These are phyloP conservation scores for Musa balbisiana DNA, from an alignment of 202 grass and related monocot species.

Conservation along the genomic window DNA sequence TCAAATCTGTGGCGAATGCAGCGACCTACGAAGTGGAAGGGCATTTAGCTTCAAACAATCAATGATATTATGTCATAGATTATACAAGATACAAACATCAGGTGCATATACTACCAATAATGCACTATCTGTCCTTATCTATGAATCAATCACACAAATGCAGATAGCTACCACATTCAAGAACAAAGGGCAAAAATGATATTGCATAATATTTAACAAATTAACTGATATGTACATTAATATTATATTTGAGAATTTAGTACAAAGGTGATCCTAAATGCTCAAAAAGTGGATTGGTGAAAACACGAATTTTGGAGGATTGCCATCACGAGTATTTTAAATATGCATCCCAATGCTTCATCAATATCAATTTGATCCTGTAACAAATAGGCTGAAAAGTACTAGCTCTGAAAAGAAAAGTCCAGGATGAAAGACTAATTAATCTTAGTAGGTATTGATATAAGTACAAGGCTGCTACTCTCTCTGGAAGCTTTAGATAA, in stretches of 20 bases:
- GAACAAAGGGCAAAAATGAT: background rate
- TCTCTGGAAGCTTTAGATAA: too few relatives aligned
- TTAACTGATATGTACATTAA: background rate
- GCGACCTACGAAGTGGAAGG: constrained; percentile 44
- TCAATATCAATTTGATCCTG: background rate
- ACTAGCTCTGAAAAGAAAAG: background rate
- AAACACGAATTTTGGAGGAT: background rate
- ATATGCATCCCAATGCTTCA: background rate
- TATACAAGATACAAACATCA: background rate
- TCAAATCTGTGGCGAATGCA: constrained; percentile 93
- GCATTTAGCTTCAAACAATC: constrained; percentile 11
- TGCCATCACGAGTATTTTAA: background rate
- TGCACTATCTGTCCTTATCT: background rate
- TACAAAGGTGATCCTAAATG: background rate
- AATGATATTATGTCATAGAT: background rate
- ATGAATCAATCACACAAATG: background rate
- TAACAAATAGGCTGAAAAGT: background rate
- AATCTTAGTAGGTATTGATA: too few relatives aligned
- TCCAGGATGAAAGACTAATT: background rate
- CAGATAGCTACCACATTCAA: background rate
- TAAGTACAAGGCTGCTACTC: too few relatives aligned
- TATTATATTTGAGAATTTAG: background rate
- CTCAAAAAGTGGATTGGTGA: background rate
- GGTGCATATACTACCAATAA: background rate
- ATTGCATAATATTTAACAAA: background rate